Conservation (phyloP, 148 eudicot species). For the Suaeda aralocaspica region DNA sequence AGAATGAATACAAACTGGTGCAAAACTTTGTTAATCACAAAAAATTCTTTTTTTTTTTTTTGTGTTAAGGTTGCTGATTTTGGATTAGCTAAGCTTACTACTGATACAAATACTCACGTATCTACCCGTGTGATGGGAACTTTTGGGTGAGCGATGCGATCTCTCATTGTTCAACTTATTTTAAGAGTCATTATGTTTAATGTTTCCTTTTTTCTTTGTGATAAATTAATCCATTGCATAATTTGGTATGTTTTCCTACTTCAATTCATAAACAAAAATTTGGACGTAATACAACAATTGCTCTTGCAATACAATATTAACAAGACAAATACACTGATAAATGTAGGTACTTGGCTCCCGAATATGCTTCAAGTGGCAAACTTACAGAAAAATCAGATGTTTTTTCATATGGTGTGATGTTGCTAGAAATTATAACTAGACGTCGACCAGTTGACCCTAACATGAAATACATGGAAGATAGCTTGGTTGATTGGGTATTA, state of each 20-base stretch:
- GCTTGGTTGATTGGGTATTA: constrained; percentile 77
- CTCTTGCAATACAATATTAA: too few species aligned
- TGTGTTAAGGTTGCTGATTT: constrained; percentile 77
- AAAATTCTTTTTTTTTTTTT: not conserved
- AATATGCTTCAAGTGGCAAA: constrained; percentile 85
- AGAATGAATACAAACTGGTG: not conserved
- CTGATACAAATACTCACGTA: constrained; percentile 72
- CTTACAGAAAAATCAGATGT: constrained; percentile 84
- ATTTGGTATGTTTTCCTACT: too few species aligned
- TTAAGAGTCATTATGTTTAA: too few species aligned
- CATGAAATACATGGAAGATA: constrained; percentile 61
- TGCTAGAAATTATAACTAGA: constrained; percentile 76
- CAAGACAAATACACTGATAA: too few species aligned
- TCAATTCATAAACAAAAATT: too few species aligned
- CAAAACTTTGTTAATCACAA: too few species aligned
- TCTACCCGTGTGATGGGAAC: constrained; percentile 97
- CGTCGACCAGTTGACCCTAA: constrained; percentile 66
- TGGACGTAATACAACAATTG: too few species aligned
- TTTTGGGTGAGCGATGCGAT: constrained; percentile 75
- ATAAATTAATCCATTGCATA: too few species aligned
- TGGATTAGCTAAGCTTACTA: constrained; percentile 77
- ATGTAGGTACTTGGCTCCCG: constrained; percentile 77
- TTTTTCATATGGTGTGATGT: constrained; percentile 82
- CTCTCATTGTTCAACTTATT: too few species aligned
- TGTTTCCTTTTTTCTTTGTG: too few species aligned